Base-by-base conservation (phyloP, 371 early-diverging fungal species). In the Lichtheimia ornata region DNA sequence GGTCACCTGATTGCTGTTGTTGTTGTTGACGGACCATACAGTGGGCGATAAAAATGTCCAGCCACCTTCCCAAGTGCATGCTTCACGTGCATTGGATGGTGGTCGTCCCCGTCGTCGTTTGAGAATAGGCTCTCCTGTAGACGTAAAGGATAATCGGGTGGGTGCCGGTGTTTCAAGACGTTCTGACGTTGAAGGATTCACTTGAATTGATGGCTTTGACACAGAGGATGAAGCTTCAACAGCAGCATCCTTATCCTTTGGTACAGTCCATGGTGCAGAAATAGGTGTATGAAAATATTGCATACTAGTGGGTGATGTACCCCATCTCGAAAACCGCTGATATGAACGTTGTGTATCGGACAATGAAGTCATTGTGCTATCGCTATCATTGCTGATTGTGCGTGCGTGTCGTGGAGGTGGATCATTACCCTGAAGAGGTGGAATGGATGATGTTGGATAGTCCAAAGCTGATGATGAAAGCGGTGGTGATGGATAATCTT, bases 11-110 rank as follows among this genome's bases (percentile, higher is more conserved):
- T 61, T 35, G 35, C 28, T 28, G 7, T 28, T 28, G 28, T 28
- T 28, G 7, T 35, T 35, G 35, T 35, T 71, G 30, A 80, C 75
- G 50, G 69, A 69, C 79, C 79, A 80, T 0, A 81, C 81, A 7
- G 81, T 81, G 2, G 81, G 81, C 7, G 77, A 64, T 44, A 81
- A 50, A 59, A 81, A 81, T 1, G 71, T 74, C 72, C 75, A 81
- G 14, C 74, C 74, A 18, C 78, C 78, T 59, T 76, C 68, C 56
- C 69, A 66, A 24, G 56, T 51, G 17, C 69, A 58, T 12, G 66
- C 66, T 17, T 62, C 56, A 4, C 22, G 61, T 47, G 47, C 47
- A 12, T 58, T 44, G 50, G 44, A 74, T 3, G 75, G 80, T 14
- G 77, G 80, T 22, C 80, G 58, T 6, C 80, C 80, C 40, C 80